phyloP scores from a whole-genome alignment of 2,329 filamentous ascomycete species.

The Pseudocercospora eumusae region DNA sequence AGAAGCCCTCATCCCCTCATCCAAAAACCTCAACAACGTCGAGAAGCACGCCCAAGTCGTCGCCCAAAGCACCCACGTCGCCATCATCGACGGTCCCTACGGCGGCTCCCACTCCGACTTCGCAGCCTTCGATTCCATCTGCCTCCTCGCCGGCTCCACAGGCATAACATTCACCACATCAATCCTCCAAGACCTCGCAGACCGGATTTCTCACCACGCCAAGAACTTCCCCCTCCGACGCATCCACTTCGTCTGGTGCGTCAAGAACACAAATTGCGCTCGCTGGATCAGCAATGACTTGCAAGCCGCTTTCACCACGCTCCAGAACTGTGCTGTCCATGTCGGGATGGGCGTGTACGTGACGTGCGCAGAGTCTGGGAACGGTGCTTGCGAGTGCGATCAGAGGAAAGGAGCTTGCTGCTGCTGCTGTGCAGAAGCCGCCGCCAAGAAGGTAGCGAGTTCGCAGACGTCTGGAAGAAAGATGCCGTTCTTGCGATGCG shows the following conservation, averaged over 20 bases:
- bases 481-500: slow-evolving; percentile 27
- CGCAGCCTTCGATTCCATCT: slow-evolving; percentile 34
- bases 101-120: slow-evolving; percentile 30
- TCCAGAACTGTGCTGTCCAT: slow-evolving; percentile 27
- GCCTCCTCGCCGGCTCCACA: slow-evolving; percentile 34
- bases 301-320: slow-evolving; percentile 22
- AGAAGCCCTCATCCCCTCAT: slow-evolving; percentile 24
- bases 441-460: too few relatives aligned
- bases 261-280: slow-evolving; percentile 28
- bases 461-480: slow-evolving; percentile 1
- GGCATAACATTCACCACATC: slow-evolving; percentile 36
- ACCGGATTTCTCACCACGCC: slow-evolving; percentile 21
- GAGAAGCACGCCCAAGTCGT: slow-evolving; percentile 25
- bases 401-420: slow-evolving; percentile 33
- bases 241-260: slow-evolving; percentile 34
- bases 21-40: slow-evolving; percentile 17
- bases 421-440: too few relatives aligned
- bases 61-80: slow-evolving; percentile 18
- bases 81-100: slow-evolving; percentile 35
- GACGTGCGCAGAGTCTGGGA: slow-evolving; percentile 28
- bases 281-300: slow-evolving; percentile 32
- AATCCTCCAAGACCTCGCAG: slow-evolving; percentile 33
- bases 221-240: slow-evolving; percentile 29
- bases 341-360: slow-evolving; percentile 30
- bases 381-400: slow-evolving; percentile 31